Base-by-base conservation (phyloP, 1,139 yeast species). In the Lodderomyces theae region DNA sequence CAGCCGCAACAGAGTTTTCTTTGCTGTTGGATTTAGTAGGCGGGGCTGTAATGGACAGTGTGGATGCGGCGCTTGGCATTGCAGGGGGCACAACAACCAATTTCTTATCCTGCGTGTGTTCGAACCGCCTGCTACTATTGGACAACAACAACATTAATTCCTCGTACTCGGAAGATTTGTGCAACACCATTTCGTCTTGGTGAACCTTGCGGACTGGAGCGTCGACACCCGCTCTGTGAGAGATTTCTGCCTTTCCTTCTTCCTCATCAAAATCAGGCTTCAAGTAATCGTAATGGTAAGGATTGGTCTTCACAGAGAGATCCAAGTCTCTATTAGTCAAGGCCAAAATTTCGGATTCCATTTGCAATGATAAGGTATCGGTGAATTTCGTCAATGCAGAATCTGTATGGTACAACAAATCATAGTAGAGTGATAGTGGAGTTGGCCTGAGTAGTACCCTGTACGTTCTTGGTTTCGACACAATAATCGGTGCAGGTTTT, bases 121-220 rank as follows among this genome's bases (percentile, higher is more conserved):
- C 75, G 10, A 63, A 52, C 38, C 61, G 59, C 45, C 61, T 68
- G 51, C 66, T 64, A 46, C 68, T 71, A 51, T 64, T 67, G 2
- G 76, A 69, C 38, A 72, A 58, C 38, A 72, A 60, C 43, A 71
- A 63, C 97, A 92, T 90, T 56, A 89, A 72, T 57, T 87, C 96
- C 61, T 92, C 97, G 61, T 86, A 89, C 49, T 89, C 95, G 2
- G 90, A 81, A 28, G 86, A 83, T 53, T 86, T 86, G 55, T 87
- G 96, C 49, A 71, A 52, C 4, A 69, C 62, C 53, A 70, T 54
- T 51, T 69, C 74, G 43, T 72, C 77, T 47, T 66, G 74, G 46
- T 70, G 76, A 39, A 72, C 58, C 51, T 68, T 71, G 19, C 75
- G 67, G 2, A 68, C 62, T 23, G 72, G 67, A 41, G 63, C 72